phyloP scores from a whole-genome alignment of 208 protist species.

The Naegleria fowleri region DNA sequence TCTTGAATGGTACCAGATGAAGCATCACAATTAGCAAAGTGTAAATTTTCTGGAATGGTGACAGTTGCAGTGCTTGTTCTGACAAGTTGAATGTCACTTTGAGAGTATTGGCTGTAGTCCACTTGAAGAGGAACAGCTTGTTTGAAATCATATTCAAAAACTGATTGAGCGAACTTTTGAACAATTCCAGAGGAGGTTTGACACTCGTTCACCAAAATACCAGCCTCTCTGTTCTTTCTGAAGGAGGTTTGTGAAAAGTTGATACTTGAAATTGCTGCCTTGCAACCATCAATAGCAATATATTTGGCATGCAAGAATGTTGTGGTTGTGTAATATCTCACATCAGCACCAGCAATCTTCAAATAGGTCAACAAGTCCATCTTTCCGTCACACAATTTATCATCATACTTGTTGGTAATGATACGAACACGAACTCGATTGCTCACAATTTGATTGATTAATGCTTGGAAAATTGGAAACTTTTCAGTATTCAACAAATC shows the following conservation, averaged over 20 bases:
- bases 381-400: slow-evolving; percentile 23
- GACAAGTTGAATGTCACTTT: slow-evolving; percentile 40
- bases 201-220: slow-evolving; percentile 32
- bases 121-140: neutral
- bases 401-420: slow-evolving; percentile 41
- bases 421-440: slow-evolving; percentile 41
- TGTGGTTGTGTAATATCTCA: slow-evolving; percentile 43
- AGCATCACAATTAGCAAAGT: slow-evolving; percentile 37
- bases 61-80: slow-evolving; percentile 29
- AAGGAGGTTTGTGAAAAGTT: slow-evolving; percentile 48
- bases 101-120: slow-evolving; percentile 12
- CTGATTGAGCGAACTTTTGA: neutral
- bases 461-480: slow-evolving; percentile 47
- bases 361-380: slow-evolving; percentile 47
- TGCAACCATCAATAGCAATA: slow-evolving; percentile 37
- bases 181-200: neutral
- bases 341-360: slow-evolving; percentile 36
- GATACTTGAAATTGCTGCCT: slow-evolving; percentile 42
- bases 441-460: slow-evolving; percentile 42
- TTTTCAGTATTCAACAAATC: slow-evolving; percentile 23
- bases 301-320: slow-evolving; percentile 47
- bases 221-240: slow-evolving; percentile 48
- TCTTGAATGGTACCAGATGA: neutral
- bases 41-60: slow-evolving; percentile 34
- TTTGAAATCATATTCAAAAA: slow-evolving; percentile 29